A percentile compares a stretch with the other conserved stretches of the same genome.
These are phyloP conservation scores for Leishmania major DNA, from an alignment of 208 protist genomes.

Conservation along the genomic window DNA sequence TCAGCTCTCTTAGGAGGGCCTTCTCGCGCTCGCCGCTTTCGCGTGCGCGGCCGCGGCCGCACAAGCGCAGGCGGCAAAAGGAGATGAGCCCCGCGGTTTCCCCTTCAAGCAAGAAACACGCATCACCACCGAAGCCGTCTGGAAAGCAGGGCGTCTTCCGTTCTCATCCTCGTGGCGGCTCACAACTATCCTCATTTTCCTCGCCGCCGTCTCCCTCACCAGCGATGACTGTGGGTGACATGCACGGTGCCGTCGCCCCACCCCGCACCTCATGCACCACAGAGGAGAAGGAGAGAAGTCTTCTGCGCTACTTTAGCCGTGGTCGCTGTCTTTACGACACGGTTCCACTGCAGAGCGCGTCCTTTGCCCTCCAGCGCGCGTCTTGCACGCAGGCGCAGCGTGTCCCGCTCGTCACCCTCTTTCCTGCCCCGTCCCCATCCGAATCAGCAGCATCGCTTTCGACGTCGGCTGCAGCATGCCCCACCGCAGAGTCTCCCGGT, in stretches of 20 bases:
- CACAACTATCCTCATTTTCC: neutral
- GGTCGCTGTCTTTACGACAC: constrained; percentile 15
- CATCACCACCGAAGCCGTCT: neutral
- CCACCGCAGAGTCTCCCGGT: neutral
- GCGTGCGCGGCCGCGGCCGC: neutral
- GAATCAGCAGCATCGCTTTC: neutral
- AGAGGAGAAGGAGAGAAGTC: constrained; percentile 15
- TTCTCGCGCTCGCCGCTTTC: neutral
- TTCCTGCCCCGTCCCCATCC: constrained; percentile 9
- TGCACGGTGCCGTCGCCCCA: neutral
- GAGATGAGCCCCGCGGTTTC: neutral
- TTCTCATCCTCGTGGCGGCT: neutral
- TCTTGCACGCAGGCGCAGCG: constrained; percentile 17
- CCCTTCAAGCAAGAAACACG: neutral
- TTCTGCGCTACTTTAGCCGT: constrained; percentile 35
- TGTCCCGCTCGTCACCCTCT: constrained; percentile 27
- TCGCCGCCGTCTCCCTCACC: neutral
- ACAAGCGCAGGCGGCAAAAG: neutral
- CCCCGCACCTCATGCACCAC: neutral
- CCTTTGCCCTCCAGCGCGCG: constrained; percentile 22
- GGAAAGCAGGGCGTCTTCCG: neutral
- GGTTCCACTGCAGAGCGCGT: constrained; percentile 13
- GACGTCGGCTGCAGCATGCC: neutral
- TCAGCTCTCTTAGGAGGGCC: neutral
- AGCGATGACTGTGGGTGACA: neutral